Percentiles rank a stretch among this genome's conserved stretches.
These are phyloP conservation scores for Blastocystis sp. DNA, from an alignment of 352 stramenopile species.

Conservation along the genomic window DNA sequence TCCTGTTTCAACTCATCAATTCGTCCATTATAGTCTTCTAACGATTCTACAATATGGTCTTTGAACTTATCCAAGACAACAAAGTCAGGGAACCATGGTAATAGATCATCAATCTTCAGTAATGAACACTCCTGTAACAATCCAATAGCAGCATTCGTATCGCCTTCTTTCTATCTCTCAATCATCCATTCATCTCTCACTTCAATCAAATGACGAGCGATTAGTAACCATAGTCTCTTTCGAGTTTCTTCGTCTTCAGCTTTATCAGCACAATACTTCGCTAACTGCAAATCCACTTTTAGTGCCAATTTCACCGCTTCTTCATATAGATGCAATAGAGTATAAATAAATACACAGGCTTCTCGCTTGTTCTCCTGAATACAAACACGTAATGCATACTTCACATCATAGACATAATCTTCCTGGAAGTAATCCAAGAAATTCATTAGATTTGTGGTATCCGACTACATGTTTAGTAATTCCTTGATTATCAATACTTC, in stretches of 20 bases:
- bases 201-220: slow-evolving; percentile 86
- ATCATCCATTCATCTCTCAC: slow-evolving; percentile 78
- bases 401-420: slow-evolving; percentile 84
- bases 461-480: slow-evolving; percentile 72
- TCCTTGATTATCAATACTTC: background rate
- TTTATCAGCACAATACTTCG: slow-evolving; percentile 86
- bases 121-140: slow-evolving; percentile 73
- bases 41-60: slow-evolving; percentile 86
- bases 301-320: slow-evolving; percentile 82
- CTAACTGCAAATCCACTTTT: slow-evolving; percentile 81
- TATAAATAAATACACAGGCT: slow-evolving; percentile 89
- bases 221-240: slow-evolving; percentile 88
- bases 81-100: slow-evolving; percentile 90
- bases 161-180: slow-evolving; percentile 75
- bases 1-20: slow-evolving; percentile 86
- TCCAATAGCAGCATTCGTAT: slow-evolving; percentile 74
- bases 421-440: slow-evolving; percentile 84
- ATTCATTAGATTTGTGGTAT: slow-evolving; percentile 82
- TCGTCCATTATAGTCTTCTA: slow-evolving; percentile 84
- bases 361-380: slow-evolving; percentile 85
- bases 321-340: slow-evolving; percentile 84
- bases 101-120: slow-evolving; percentile 87
- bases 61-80: slow-evolving; percentile 91
- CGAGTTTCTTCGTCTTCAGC: slow-evolving; percentile 81
- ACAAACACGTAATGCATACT: slow-evolving; percentile 85